phyloP scores from a whole-genome alignment of 495 filamentous ascomycete species.

The Penicillium soppii region DNA sequence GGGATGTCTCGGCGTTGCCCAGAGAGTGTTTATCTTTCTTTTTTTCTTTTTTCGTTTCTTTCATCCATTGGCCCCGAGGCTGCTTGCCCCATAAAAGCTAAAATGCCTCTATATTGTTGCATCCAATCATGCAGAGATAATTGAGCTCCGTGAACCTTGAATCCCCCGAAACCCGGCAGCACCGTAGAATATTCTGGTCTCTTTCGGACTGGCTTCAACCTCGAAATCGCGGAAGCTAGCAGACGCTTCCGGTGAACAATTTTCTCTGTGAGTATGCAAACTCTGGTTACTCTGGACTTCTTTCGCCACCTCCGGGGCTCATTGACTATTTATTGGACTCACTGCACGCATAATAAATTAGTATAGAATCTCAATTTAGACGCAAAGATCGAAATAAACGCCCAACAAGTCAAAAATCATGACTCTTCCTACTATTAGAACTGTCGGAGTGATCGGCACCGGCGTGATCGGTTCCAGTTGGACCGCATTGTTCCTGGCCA shows the following conservation, averaged over 20 bases:
- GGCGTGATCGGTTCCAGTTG: slow-evolving; percentile 24
- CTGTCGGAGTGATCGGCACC: slow-evolving; percentile 20
- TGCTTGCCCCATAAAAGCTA: too few relatives aligned
- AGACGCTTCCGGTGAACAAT: background rate
- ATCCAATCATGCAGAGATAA: too few relatives aligned
- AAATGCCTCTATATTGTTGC: too few relatives aligned
- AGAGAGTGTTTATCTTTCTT: too few relatives aligned
- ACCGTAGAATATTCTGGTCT: too few relatives aligned
- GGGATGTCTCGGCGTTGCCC: background rate
- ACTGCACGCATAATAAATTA: background rate
- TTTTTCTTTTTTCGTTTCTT: too few relatives aligned
- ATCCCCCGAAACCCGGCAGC: too few relatives aligned
- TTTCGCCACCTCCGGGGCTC: background rate
- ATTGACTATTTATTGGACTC: background rate
- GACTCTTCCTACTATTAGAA: slow-evolving; percentile 6
- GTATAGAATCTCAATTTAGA: background rate
- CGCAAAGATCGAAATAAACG: background rate
- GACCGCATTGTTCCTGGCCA: slow-evolving; percentile 20
- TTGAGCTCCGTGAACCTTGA: too few relatives aligned
- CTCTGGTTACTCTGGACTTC: background rate
- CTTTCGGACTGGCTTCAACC: too few relatives aligned
- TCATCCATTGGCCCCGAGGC: background rate
- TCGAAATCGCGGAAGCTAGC: background rate
- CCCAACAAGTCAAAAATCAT: background rate
- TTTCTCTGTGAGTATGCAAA: background rate